Conservation (phyloP, 148 eudicot species). For the Nepenthes gracilis region DNA sequence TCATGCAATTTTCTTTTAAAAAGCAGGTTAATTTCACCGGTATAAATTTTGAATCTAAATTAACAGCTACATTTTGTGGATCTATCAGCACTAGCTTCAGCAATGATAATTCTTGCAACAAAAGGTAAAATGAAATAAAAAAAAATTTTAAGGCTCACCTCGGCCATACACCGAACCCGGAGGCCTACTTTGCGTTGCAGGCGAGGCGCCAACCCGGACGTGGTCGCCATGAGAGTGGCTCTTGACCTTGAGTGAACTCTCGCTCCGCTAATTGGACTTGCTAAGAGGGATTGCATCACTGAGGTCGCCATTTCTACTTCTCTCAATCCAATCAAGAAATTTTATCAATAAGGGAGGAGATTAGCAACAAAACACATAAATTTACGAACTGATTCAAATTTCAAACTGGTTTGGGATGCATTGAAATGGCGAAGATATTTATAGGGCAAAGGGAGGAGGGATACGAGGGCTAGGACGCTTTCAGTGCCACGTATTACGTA, state of each 20-base stretch:
- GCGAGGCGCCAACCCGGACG: constrained; percentile 5
- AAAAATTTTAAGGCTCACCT: constrained; percentile 1
- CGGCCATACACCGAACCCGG: constrained; percentile 21
- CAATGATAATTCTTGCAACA: too few relatives aligned
- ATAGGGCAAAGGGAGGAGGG: not conserved
- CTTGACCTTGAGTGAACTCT: constrained; percentile 1
- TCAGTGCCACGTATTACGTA: constrained; percentile 11
- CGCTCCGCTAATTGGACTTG: constrained; percentile 8
- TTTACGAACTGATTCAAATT: not conserved
- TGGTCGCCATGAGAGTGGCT: not conserved
- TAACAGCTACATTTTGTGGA: too few relatives aligned
- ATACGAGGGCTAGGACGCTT: constrained; percentile 6
- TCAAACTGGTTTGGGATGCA: not conserved
- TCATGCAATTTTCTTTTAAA: too few relatives aligned
- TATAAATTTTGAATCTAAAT: too few relatives aligned
- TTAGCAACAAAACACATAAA: not conserved
- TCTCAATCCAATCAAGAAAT: not conserved
- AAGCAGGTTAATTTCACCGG: too few relatives aligned
- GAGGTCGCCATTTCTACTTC: constrained; percentile 13
- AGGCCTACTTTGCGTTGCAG: constrained; percentile 6
- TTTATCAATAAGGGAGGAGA: not conserved
- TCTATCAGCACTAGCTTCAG: too few relatives aligned
- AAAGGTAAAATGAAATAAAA: not conserved
- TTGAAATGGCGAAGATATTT: not conserved
- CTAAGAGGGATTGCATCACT: constrained; percentile 22